A percentile compares a stretch with the other conserved stretches of the same genome.
Evolutionary conservation across 768 basidiomycete species (phyloP).

Genomic region (Suillus alpinus): DNA sequence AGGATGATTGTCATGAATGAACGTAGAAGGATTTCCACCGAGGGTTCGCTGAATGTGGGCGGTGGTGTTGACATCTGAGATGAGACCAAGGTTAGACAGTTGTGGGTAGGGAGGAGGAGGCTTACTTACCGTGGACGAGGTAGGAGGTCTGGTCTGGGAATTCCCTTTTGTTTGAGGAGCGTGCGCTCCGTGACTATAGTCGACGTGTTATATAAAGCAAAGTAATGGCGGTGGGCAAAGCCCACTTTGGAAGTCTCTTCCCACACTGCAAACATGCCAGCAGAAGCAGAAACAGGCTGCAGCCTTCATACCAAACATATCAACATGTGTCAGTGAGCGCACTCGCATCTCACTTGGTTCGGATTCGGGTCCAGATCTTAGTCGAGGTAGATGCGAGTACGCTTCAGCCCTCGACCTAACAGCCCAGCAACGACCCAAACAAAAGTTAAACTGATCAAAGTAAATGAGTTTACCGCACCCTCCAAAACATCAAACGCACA

Average conservation of each 20-base stretch:
- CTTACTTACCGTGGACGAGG: neutral
- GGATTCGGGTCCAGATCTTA: too few species aligned
- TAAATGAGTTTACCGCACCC: neutral
- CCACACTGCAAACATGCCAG: neutral
- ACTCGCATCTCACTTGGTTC: neutral
- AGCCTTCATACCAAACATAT: too few species aligned
- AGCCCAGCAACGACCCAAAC: neutral
- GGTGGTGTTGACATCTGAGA: neutral
- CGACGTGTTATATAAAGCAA: neutral
- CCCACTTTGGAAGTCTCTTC: neutral
- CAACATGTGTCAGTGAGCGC: too few species aligned
- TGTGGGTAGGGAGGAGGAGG: neutral
- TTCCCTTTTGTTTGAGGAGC: neutral
- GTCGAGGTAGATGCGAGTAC: neutral
- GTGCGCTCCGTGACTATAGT: neutral
- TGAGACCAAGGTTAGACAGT: neutral
- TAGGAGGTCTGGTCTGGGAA: neutral
- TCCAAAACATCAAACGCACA: neutral
- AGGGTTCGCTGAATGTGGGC: neutral
- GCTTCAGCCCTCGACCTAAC: neutral
- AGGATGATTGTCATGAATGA: slow-evolving; percentile 89
- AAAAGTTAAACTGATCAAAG: neutral
- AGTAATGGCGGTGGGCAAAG: neutral
- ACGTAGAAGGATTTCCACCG: slow-evolving; percentile 57
- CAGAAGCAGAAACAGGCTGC: too few species aligned